Evolutionary conservation across 306 rosid species (phyloP).

Genomic region (Vigna reflexopilosa): DNA sequence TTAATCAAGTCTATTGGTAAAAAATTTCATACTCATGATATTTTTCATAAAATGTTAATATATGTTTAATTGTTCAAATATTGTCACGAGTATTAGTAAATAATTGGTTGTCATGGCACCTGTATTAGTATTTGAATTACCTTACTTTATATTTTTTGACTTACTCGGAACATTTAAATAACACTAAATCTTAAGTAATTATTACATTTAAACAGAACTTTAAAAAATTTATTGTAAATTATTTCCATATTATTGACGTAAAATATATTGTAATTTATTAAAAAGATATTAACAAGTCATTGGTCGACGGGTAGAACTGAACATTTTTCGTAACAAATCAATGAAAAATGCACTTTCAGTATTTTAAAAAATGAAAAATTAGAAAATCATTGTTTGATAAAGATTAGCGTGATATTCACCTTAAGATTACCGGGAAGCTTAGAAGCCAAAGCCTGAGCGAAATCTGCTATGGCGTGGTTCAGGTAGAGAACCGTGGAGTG

Average conservation of each 20-base stretch:
- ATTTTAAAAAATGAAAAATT: not conserved
- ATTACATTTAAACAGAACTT: too few relatives aligned
- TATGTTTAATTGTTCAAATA: not conserved
- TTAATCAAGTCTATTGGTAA: not conserved
- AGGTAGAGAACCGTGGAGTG: conserved; percentile 91
- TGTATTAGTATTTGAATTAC: not conserved
- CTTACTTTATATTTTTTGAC: not conserved
- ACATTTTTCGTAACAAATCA: not conserved
- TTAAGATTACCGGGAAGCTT: conserved; percentile 90
- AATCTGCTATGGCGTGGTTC: conserved; percentile 77
- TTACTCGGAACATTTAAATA: not conserved
- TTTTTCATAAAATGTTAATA: not conserved
- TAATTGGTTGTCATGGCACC: not conserved
- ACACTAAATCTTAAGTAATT: not conserved
- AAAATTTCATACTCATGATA: not conserved
- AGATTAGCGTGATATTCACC: conserved; percentile 48
- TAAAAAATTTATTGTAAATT: not conserved
- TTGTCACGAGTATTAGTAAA: not conserved
- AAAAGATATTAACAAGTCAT: too few relatives aligned
- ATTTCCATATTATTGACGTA: not conserved
- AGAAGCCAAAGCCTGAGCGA: conserved; percentile 82
- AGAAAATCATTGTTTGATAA: not conserved
- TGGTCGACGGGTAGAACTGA: not conserved
- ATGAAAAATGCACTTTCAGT: not conserved
- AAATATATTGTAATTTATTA: not conserved